phyloP scores from a whole-genome alignment of 805 yeast species.

The Sungouiozyma ichnusensis region DNA sequence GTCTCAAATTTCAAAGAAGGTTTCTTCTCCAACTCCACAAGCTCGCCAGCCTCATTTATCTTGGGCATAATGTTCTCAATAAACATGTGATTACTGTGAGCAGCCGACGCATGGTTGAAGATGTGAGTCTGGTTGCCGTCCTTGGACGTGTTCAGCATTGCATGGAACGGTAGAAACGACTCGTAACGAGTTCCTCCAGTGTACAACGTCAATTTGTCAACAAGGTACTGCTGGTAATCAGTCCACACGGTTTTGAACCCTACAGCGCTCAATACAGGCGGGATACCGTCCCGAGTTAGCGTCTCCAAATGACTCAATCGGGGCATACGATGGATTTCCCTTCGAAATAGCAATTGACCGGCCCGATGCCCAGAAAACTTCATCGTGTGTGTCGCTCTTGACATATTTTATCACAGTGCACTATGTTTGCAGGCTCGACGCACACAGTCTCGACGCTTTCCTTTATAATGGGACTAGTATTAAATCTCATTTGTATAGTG shows the following conservation, averaged over 20 bases:
- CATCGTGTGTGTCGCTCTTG: neutral
- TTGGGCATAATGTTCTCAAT: constrained; percentile 43
- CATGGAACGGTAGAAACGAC: constrained; percentile 62
- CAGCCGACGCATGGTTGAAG: constrained; percentile 86
- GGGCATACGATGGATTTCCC: constrained; percentile 28
- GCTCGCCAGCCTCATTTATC: neutral
- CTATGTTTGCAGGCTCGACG: too few relatives aligned
- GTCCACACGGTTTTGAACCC: constrained; percentile 74
- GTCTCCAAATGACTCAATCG: constrained; percentile 13
- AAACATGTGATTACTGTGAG: constrained; percentile 85
- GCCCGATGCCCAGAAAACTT: constrained; percentile 5
- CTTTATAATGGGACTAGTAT: too few relatives aligned
- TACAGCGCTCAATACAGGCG: constrained; percentile 24
- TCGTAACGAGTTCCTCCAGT: constrained; percentile 77
- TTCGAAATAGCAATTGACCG: constrained; percentile 11
- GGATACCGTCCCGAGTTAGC: constrained; percentile 19
- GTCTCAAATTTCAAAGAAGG: constrained; percentile 31
- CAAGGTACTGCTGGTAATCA: constrained; percentile 60
- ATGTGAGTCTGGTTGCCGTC: constrained; percentile 51
- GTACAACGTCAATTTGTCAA: constrained; percentile 48
- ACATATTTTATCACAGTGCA: neutral
- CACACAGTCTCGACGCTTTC: too few relatives aligned
- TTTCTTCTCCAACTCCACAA: constrained; percentile 13
- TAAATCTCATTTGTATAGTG: too few relatives aligned
- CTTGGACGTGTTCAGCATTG: constrained; percentile 55